Evolutionary conservation across 257 asterid species (phyloP).

Genomic region (Solanum sitiens): DNA sequence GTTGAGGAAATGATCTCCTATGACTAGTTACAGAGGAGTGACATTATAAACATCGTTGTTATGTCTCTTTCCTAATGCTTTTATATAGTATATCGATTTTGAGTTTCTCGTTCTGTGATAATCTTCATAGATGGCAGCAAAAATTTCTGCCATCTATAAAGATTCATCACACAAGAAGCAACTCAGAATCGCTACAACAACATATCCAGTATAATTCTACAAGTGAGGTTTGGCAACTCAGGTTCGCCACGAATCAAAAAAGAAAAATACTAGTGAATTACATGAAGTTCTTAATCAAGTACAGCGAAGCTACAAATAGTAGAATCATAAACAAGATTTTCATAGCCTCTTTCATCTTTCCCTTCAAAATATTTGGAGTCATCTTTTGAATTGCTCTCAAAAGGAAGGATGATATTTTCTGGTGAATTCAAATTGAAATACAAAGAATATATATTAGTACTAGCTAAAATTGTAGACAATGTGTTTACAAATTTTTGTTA

Average conservation of each 20-base stretch:
- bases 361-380: conserved; percentile 7
- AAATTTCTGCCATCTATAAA: neutral
- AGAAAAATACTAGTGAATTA: neutral
- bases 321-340: conserved; percentile 14
- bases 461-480: neutral
- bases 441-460: neutral
- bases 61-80: neutral
- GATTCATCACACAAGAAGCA: neutral
- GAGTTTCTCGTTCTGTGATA: neutral
- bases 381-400: conserved; percentile 28
- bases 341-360: conserved; percentile 5
- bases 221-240: neutral
- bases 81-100: neutral
- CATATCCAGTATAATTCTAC: neutral
- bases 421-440: neutral
- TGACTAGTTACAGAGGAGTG: neutral
- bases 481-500: neutral
- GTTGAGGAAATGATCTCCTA: neutral
- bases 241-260: neutral
- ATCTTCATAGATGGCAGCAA: neutral
- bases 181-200: neutral
- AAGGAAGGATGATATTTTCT: conserved; percentile 26
- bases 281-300: neutral
- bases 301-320: conserved; percentile 7
- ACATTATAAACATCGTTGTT: neutral